Evolutionary conservation across 2,329 filamentous ascomycete genomes (phyloP), one percentile per base, ranked within the genome.

Genomic region (Ceratocystis huliohia): DNA sequence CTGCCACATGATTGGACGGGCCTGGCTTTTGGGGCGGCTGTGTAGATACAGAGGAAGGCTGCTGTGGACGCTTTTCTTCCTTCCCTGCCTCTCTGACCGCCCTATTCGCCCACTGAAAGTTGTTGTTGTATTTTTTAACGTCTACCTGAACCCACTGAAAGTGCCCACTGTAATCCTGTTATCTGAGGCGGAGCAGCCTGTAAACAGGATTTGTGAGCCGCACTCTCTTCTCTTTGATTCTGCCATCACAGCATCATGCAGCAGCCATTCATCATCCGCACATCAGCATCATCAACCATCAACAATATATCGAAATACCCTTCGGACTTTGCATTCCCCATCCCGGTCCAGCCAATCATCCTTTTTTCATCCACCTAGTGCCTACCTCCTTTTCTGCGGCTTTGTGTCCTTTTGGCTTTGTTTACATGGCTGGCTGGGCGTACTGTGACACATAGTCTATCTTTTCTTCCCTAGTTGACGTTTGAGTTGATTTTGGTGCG

Each of bases 381-480:
- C 28, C 28, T 45, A 3, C 22, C n/a, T 30, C n/a, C 6, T 8
- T 61, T 37, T 63, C 46, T 48, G 33, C 20, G 48, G 17, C 22
- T 22, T 30, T 48, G n/a, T 48, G 8, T 46, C 28, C 46, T 50
- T 44, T 66, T 62, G 22, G 20, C 41, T 44, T 66, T 46, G 44
- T 50, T 61, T n/a, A 33, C 41, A 46, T 41, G 8, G n/a, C 41
- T 5, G 22, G 17, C 41, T 5, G 22, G 17, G 61, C 53, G 33
- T 50, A 50, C 25, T 37, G 53, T 59, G 53, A 59, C 53, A 59
- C 37, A 59, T 41, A 61, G 37, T 20, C 46, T 13, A n/a, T 65
- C 25, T 25, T 41, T 62, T 48, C 25, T 44, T 5, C 25, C 20
- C 28, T 41, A 44, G 13, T 28, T 33, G 46, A 50, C 25, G 41